phyloP scores from a whole-genome alignment of 345 rosid species.

The Brassica nigra region DNA sequence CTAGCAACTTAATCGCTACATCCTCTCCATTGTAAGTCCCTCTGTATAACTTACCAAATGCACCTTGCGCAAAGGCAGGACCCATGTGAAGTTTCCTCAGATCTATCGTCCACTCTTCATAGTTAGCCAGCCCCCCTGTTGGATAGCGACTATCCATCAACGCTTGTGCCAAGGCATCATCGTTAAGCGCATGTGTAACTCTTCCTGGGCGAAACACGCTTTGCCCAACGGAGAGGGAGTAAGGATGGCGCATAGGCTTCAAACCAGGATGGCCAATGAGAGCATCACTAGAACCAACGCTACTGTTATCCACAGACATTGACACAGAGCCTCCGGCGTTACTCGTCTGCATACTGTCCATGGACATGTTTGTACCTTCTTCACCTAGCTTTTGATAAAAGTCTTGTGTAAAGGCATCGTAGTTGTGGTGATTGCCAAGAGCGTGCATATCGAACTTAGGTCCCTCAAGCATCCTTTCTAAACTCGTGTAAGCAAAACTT shows the following conservation, averaged over 20 bases:
- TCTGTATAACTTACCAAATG: slow-evolving; percentile 60
- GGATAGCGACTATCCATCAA: slow-evolving; percentile 54
- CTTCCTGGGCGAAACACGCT: slow-evolving; percentile 56
- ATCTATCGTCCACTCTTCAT: slow-evolving; percentile 66
- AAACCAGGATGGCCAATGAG: slow-evolving; percentile 59
- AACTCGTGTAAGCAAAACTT: slow-evolving; percentile 8
- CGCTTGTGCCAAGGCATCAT: slow-evolving; percentile 60
- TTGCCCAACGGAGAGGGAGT: slow-evolving; percentile 51
- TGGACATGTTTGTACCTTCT: slow-evolving; percentile 59
- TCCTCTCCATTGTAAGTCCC: slow-evolving; percentile 52
- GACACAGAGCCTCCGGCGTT: slow-evolving; percentile 65
- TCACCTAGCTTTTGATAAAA: slow-evolving; percentile 63
- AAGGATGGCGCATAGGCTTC: slow-evolving; percentile 46
- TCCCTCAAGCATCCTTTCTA: slow-evolving; percentile 39
- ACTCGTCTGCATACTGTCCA: slow-evolving; percentile 61
- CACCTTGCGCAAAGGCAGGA: slow-evolving; percentile 62
- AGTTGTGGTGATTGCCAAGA: slow-evolving; percentile 47
- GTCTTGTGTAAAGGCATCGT: slow-evolving; percentile 55
- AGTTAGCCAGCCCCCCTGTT: slow-evolving; percentile 51
- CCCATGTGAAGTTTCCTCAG: slow-evolving; percentile 61
- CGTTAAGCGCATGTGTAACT: slow-evolving; percentile 56
- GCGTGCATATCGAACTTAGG: slow-evolving; percentile 47
- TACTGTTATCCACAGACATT: slow-evolving; percentile 66
- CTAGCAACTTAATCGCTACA: slow-evolving; percentile 51
- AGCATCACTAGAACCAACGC: slow-evolving; percentile 66